phyloP scores from a whole-genome alignment of 2,329 filamentous ascomycete genomes.

The Penicillium sclerotigenum region DNA sequence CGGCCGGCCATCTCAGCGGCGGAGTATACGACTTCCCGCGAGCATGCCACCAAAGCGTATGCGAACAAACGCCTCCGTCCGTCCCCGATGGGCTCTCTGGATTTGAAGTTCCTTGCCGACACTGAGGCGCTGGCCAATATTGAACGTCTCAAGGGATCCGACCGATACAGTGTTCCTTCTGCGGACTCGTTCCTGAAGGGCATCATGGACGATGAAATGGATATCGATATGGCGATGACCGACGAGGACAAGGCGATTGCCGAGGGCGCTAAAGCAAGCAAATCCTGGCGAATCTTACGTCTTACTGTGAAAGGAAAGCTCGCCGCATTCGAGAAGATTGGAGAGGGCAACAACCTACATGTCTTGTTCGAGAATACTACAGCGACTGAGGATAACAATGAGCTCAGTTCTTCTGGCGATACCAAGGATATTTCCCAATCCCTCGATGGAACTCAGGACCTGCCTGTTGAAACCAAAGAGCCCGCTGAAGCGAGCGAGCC shows the following conservation, averaged over 20 bases:
- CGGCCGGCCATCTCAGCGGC: conserved; percentile 66
- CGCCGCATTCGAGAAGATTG: conserved; percentile 79
- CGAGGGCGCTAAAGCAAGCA: conserved; percentile 75
- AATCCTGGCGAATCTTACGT: conserved; percentile 84
- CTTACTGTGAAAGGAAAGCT: conserved; percentile 73
- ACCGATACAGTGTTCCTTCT: conserved; percentile 65
- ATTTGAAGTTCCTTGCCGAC: conserved; percentile 74
- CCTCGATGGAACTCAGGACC: neutral
- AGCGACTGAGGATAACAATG: conserved; percentile 1
- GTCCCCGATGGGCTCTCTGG: conserved; percentile 67
- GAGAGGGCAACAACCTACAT: conserved; percentile 70
- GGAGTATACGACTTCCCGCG: conserved; percentile 68
- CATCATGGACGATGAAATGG: conserved; percentile 77
- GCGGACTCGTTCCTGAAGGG: conserved; percentile 67
- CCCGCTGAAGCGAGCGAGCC: neutral
- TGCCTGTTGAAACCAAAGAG: neutral
- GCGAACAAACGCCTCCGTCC: conserved; percentile 68
- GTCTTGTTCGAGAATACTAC: conserved; percentile 44
- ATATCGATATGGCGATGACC: conserved; percentile 74
- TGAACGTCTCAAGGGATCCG: conserved; percentile 64
- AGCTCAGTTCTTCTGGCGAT: neutral
- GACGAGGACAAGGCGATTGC: conserved; percentile 58
- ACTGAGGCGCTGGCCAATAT: conserved; percentile 60
- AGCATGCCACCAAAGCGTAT: conserved; percentile 62
- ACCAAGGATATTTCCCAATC: conserved; percentile 14